Evolutionary conservation across 176 grass and related monocot species (phyloP).

Genomic region (Juncus effusus): DNA sequence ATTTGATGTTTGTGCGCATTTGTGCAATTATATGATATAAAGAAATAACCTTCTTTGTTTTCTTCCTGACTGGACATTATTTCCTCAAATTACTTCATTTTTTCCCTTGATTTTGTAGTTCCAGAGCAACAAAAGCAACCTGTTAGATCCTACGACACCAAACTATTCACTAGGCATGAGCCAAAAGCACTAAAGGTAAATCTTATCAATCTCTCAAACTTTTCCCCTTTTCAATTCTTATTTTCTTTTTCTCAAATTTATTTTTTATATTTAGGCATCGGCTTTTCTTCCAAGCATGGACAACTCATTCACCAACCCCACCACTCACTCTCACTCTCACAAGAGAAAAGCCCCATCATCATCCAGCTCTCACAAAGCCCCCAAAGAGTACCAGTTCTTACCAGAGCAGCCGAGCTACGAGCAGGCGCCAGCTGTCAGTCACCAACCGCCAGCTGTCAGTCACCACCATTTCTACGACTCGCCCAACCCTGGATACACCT

Average conservation of each 20-base stretch:
- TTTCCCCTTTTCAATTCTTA: conserved; percentile 17
- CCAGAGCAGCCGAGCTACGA: conserved; percentile 77
- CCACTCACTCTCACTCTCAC: conserved; percentile 35
- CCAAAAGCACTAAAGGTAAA: conserved; percentile 57
- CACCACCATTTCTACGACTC: conserved; percentile 45
- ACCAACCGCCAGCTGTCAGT: conserved; percentile 33
- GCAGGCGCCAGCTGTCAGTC: conserved; percentile 35
- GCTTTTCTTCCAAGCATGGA: conserved; percentile 59
- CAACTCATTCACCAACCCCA: conserved; percentile 29
- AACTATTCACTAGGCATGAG: conserved; percentile 64
- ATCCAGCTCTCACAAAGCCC: conserved; percentile 48
- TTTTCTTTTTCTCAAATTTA: background rate
- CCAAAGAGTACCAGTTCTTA: conserved; percentile 82
- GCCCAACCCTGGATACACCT: conserved; percentile 49
- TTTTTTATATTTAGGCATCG: conserved; percentile 51
- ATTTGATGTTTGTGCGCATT: conserved; percentile 5
- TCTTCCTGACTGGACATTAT: background rate
- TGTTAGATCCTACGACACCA: conserved; percentile 43
- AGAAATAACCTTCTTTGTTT: conserved; percentile 9
- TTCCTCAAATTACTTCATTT: conserved; percentile 28
- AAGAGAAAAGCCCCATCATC: conserved; percentile 46
- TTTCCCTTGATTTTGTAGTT: conserved; percentile 31
- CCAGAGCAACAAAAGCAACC: conserved; percentile 48
- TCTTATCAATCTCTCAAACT: conserved; percentile 10
- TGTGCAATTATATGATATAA: conserved; percentile 16